A percentile compares a stretch with the other conserved stretches of the same genome.
phyloP scores from a whole-genome alignment of 345 rosid species.

The Eucalyptus brandiana region DNA sequence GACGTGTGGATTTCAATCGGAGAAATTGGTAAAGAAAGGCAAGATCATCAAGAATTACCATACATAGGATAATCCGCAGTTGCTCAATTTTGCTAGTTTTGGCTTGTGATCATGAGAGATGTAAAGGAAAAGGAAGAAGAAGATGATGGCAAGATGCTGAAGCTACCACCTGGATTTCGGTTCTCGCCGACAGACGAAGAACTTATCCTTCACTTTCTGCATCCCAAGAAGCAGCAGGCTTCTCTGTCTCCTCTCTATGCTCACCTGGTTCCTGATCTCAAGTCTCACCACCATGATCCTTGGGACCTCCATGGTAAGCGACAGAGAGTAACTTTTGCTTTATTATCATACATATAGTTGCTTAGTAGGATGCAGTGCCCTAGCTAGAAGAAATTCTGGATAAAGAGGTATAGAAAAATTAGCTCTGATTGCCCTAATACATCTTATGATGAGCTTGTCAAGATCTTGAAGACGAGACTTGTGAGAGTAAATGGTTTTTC shows the following conservation, averaged over 20 bases:
- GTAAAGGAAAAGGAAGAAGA: not conserved
- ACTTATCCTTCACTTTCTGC: conserved; percentile 34
- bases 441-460: not conserved
- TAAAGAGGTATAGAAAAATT: not conserved
- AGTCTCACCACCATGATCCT: conserved; percentile 11
- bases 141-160: conserved; percentile 1
- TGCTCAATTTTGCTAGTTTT: not conserved
- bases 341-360: not conserved
- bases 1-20: not conserved
- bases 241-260: not conserved
- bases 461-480: not conserved
- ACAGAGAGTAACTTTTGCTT: not conserved
- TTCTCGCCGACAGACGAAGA: conserved; percentile 41
- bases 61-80: not conserved
- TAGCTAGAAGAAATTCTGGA: not conserved
- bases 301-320: conserved; percentile 26
- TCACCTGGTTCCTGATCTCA: conserved; percentile 24
- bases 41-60: not conserved
- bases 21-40: not conserved
- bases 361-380: not conserved
- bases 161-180: conserved; percentile 36
- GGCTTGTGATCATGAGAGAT: not conserved
- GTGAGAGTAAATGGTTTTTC: not conserved
- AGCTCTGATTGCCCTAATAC: not conserved
- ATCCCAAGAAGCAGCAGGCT: not conserved